These are phyloP conservation scores for Pythium phragmiticola DNA, from an alignment of 352 stramenopile genomes.

Conservation along the genomic window DNA sequence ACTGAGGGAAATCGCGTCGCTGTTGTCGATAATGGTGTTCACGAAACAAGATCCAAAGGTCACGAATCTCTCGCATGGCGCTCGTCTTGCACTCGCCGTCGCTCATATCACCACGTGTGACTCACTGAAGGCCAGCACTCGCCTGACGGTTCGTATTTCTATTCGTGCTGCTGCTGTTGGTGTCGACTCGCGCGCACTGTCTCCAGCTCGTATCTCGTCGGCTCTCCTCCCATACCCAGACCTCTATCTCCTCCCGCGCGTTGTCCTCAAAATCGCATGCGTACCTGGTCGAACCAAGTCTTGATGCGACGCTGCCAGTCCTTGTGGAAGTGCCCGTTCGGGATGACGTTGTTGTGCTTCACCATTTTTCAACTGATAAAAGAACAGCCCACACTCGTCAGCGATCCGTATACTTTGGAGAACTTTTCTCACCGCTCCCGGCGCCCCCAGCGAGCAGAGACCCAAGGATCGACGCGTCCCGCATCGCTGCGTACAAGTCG, in stretches of 20 bases:
- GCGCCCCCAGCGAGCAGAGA: not conserved
- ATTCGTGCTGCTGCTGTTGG: too few relatives aligned
- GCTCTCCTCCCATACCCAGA: too few relatives aligned
- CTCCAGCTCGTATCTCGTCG: too few relatives aligned
- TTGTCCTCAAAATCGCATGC: constrained; percentile 4
- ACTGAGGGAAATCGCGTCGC: not conserved
- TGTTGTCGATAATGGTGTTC: too few relatives aligned
- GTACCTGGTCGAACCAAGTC: constrained; percentile 95
- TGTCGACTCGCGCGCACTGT: too few relatives aligned
- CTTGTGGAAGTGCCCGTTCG: constrained; percentile 99
- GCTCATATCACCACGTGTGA: not conserved
- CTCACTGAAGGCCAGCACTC: too few relatives aligned
- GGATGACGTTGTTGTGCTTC: constrained; percentile 99
- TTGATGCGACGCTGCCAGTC: constrained; percentile 98
- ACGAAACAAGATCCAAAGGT: constrained; percentile 3
- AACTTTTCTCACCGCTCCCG: not conserved
- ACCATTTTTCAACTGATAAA: constrained; percentile 88
- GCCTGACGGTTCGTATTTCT: too few relatives aligned
- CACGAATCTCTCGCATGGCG: not conserved
- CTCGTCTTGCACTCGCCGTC: not conserved
- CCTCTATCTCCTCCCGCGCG: not conserved
- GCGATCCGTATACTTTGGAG: not conserved
- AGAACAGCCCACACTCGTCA: constrained; percentile 11
- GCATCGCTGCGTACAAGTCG: not conserved
- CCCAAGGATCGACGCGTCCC: constrained; percentile 1